Percentiles rank a stretch among this genome's conserved stretches.
phyloP scores from a whole-genome alignment of 192 early-diverging fungal species.

The Dissophora ornata region DNA sequence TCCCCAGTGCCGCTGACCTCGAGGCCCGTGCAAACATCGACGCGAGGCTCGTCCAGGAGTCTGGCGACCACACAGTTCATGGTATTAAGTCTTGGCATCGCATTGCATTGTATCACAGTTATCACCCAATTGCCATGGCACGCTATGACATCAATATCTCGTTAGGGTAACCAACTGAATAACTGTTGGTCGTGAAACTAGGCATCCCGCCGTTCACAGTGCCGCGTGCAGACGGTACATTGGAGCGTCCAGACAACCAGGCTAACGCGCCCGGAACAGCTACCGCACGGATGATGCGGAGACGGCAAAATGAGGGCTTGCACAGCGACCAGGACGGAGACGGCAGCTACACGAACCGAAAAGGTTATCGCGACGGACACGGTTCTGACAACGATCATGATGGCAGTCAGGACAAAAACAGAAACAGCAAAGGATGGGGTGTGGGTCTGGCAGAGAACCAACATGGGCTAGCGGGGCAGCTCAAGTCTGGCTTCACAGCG shows the following conservation, averaged over 20 bases:
- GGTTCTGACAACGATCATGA: not conserved
- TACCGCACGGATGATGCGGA: slow-evolving; percentile 33
- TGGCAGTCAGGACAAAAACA: not conserved
- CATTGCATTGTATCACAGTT: no score
- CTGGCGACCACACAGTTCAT: slow-evolving; percentile 26
- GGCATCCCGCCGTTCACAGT: slow-evolving; percentile 51
- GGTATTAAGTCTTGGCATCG: slow-evolving; percentile 16
- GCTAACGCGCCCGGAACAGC: not conserved
- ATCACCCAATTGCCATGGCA: no score
- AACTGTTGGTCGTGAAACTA: no score
- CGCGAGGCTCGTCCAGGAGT: slow-evolving; percentile 12
- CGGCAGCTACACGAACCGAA: slow-evolving; percentile 31
- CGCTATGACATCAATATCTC: no score
- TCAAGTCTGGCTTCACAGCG: slow-evolving; percentile 2
- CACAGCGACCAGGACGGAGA: slow-evolving; percentile 45
- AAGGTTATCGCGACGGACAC: slow-evolving; percentile 43
- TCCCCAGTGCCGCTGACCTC: slow-evolving; percentile 8
- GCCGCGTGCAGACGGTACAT: slow-evolving; percentile 43
- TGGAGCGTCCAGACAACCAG: slow-evolving; percentile 22
- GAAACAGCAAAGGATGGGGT: not conserved
- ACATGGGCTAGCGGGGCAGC: not conserved
- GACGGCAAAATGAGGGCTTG: slow-evolving; percentile 15
- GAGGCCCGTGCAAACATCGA: slow-evolving; percentile 17
- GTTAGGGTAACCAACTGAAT: no score
- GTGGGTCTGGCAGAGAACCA: not conserved